Evolutionary conservation across 306 rosid genomes (phyloP), one percentile per base, ranked within the genome.

Genomic region (Cicer bijugum): DNA sequence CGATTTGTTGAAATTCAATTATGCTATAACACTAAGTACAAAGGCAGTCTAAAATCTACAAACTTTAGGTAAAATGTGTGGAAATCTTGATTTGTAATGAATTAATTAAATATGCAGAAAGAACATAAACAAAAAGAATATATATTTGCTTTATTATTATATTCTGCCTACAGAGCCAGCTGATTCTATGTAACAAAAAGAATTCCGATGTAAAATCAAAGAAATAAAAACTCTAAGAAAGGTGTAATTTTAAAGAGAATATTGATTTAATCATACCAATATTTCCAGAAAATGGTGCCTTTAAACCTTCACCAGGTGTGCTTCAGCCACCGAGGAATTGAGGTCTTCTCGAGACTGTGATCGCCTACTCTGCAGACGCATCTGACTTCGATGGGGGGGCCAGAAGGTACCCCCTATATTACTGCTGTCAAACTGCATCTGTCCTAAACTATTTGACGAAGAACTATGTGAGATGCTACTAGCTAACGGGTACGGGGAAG

Each of bases 261-360:
- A 61, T 80, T 59, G 73, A 81, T 56, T 65, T 17, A 53, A 75
- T 37, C 74, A 65, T 88, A 83, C 87, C 91, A 74, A 82, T 82
- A 79, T 86, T 78, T 74, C 67, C 76, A 40, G 82, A 75, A 72
- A 71, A 75, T 20, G 72, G 61, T 63, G 69, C 71, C 83, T 81
- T 81, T 88, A 91, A 78, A 74, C 91, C 88, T 94, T 88, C 75
- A 85, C 86, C 84, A 83, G 47, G 83, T 91, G 96, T 42, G 89
- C 81, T 78, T 93, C 98, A 39, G 89, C 89, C 70, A 88, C 50
- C 4, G 98, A 85, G 33, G 95, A 84, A 82, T 63, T 89, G 12
- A 91, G 91, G 73, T 94, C 99, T 88, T 94, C 97, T 43, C 97
- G 92, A 76, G 99, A 94, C 75, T 94, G 99, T 0, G 99, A 94